A percentile compares a stretch with the other conserved stretches of the same genome.
phyloP scores from a whole-genome alignment of 2,329 filamentous ascomycete species.

The Calonectria pauciramosa region DNA sequence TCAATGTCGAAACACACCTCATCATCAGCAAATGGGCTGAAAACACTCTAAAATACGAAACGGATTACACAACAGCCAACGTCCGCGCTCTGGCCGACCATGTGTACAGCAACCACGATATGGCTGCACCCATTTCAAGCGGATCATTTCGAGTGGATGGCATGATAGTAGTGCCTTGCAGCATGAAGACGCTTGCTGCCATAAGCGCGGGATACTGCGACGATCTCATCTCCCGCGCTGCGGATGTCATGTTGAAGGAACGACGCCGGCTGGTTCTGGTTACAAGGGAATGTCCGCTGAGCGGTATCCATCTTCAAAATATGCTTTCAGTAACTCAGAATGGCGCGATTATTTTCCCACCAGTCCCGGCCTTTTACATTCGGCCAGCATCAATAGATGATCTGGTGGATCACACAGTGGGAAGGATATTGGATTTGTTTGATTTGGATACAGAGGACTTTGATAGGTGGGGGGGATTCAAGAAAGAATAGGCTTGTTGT shows the following conservation, averaged over 20 bases:
- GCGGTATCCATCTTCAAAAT: conserved; percentile 61
- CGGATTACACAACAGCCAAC: neutral
- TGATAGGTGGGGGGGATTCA: neutral
- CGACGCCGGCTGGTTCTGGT: conserved; percentile 54
- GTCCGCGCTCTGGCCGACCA: neutral
- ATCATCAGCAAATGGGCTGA: conserved; percentile 18
- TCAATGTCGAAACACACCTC: conserved; percentile 18
- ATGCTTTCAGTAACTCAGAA: conserved; percentile 56
- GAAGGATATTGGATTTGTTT: neutral
- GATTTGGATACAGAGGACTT: conserved; percentile 1
- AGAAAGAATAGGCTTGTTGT: neutral
- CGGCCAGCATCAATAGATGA: conserved; percentile 55
- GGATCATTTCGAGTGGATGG: conserved; percentile 46
- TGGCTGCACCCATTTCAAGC: conserved; percentile 5
- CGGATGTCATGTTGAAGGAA: conserved; percentile 63
- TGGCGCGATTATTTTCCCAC: conserved; percentile 60
- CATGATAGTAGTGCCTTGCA: conserved; percentile 64
- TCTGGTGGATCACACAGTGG: conserved; percentile 47
- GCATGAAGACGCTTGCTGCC: conserved; percentile 62
- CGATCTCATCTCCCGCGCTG: conserved; percentile 60
- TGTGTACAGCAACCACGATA: conserved; percentile 1
- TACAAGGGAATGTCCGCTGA: conserved; percentile 60
- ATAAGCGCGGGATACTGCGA: conserved; percentile 58
- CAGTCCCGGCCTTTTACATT: conserved; percentile 61
- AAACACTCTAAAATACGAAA: conserved; percentile 12